These are phyloP conservation scores for Syzygium aqueum DNA, from an alignment of 345 rosid genomes.

Conservation along the genomic window DNA sequence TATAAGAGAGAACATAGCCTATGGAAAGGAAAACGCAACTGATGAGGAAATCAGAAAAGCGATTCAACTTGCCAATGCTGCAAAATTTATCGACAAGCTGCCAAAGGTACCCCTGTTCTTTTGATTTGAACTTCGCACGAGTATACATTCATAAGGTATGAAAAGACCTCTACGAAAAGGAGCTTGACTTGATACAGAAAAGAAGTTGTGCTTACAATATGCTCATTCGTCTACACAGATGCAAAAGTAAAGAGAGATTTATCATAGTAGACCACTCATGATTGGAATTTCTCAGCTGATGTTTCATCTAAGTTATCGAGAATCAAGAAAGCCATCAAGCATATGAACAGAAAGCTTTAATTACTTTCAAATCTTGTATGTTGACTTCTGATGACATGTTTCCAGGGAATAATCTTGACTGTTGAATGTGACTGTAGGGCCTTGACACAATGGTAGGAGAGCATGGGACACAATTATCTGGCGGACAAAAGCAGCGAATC, in stretches of 20 bases:
- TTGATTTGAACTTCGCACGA: not conserved
- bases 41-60: constrained; percentile 45
- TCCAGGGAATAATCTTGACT: not conserved
- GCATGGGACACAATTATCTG: constrained; percentile 74
- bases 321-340: not conserved
- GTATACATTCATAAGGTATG: not conserved
- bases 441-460: constrained; percentile 86
- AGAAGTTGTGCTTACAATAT: not conserved
- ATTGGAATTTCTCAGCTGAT: not conserved
- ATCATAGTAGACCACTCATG: not conserved
- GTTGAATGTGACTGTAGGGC: constrained; percentile 27
- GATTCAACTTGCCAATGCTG: constrained; percentile 53
- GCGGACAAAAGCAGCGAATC: constrained; percentile 62
- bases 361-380: not conserved
- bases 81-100: constrained; percentile 49
- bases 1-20: constrained; percentile 54
- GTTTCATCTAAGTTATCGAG: not conserved
- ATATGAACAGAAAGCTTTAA: not conserved
- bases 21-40: constrained; percentile 55
- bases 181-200: not conserved
- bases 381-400: not conserved
- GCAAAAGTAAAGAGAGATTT: not conserved
- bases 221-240: not conserved
- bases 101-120: constrained; percentile 30
- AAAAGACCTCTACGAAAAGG: not conserved